These are phyloP conservation scores for Brassica incana DNA, from an alignment of 345 rosid genomes.

Conservation along the genomic window DNA sequence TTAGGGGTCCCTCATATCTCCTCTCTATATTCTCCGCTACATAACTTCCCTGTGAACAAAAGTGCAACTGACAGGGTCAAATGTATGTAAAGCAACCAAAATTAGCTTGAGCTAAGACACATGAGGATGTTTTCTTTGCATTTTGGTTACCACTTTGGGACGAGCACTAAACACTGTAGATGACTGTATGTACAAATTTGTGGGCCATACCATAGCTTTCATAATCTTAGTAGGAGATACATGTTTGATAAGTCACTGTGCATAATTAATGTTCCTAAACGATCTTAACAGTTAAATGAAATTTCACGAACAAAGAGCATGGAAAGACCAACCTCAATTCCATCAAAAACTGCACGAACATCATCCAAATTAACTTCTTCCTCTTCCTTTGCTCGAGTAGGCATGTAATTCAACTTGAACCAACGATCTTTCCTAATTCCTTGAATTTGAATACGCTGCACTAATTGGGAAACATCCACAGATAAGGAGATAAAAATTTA, in stretches of 20 bases:
- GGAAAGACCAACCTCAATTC: constrained; percentile 65
- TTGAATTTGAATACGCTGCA: constrained; percentile 77
- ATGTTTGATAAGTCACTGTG: neutral
- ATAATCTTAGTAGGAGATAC: neutral
- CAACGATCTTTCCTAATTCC: constrained; percentile 63
- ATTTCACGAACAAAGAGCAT: constrained; percentile 6
- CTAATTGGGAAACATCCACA: constrained; percentile 31
- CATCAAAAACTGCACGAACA: constrained; percentile 74
- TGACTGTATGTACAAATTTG: neutral
- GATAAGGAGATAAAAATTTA: constrained; percentile 9
- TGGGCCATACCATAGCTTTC: neutral
- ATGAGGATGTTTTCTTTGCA: neutral
- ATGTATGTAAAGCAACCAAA: constrained; percentile 2
- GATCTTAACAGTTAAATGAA: neutral
- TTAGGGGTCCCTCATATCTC: constrained; percentile 58
- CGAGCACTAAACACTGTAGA: neutral
- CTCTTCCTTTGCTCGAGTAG: constrained; percentile 50
- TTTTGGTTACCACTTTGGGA: neutral
- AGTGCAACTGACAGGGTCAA: constrained; percentile 10
- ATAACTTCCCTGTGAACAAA: constrained; percentile 59
- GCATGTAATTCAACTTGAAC: constrained; percentile 66
- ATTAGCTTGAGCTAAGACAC: neutral
- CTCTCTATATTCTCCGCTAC: constrained; percentile 57
- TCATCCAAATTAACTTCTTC: constrained; percentile 73
- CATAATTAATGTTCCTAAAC: neutral